Evolutionary conservation across 257 asterid genomes (phyloP).

Genomic region (Solanum bukasovii): DNA sequence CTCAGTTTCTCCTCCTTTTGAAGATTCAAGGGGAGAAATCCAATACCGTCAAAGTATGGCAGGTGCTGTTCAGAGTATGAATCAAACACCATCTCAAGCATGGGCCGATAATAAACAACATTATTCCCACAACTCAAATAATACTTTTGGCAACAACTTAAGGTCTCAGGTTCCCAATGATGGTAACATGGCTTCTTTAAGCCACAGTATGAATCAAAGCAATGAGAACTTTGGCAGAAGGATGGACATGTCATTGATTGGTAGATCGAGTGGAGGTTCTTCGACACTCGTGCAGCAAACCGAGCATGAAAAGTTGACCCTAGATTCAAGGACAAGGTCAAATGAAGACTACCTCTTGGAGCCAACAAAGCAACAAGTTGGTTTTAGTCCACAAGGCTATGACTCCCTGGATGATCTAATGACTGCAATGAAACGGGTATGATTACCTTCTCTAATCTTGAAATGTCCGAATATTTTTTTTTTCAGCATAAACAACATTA

Average conservation of each 20-base stretch:
- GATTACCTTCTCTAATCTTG: neutral
- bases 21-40: conserved; percentile 37
- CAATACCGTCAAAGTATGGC: conserved; percentile 32
- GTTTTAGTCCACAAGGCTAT: conserved; percentile 31
- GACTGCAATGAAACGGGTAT: conserved; percentile 62
- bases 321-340: conserved; percentile 28
- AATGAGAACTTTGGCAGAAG: conserved; percentile 25
- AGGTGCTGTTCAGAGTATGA: conserved; percentile 23
- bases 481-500: neutral
- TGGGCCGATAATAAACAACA: conserved; percentile 36
- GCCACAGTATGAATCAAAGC: conserved; percentile 26
- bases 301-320: conserved; percentile 17
- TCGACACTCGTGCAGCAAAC: conserved; percentile 29
- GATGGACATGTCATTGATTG: conserved; percentile 32
- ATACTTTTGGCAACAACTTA: conserved; percentile 16
- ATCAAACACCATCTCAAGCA: conserved; percentile 24
- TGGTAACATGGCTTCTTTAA: conserved; percentile 18
- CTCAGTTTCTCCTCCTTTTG: conserved; percentile 28
- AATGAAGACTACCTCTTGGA: conserved; percentile 36
- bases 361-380: conserved; percentile 45
- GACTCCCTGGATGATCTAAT: conserved; percentile 70
- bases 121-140: conserved; percentile 22
- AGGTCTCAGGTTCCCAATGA: conserved; percentile 29
- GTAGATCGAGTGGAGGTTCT: conserved; percentile 31
- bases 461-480: neutral